These are phyloP conservation scores for Clavispora carvajalis DNA, from an alignment of 805 yeast genomes.

Conservation along the genomic window DNA sequence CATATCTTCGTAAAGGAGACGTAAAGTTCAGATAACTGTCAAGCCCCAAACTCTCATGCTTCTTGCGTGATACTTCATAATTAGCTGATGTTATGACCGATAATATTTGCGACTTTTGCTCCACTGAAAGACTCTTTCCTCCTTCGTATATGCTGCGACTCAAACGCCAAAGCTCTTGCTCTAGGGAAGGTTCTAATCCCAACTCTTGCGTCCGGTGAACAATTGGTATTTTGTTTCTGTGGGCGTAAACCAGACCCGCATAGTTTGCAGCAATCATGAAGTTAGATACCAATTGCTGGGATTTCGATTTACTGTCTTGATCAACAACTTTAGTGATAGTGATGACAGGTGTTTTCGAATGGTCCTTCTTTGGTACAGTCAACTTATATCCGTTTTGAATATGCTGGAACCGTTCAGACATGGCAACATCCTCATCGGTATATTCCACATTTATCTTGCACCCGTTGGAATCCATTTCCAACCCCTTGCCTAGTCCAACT, in stretches of 20 bases:
- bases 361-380: slow-evolving; percentile 2
- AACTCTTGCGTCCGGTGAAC: slow-evolving; percentile 40
- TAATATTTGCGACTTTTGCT: slow-evolving; percentile 39
- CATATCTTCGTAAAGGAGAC: slow-evolving; percentile 31
- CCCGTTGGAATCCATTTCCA: slow-evolving; percentile 14
- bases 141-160: slow-evolving; percentile 14
- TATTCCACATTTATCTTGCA: slow-evolving; percentile 14
- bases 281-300: slow-evolving; percentile 71
- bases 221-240: slow-evolving; percentile 43
- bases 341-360: slow-evolving; percentile 6
- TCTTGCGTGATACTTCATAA: slow-evolving; percentile 38
- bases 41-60: slow-evolving; percentile 64
- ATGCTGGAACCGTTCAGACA: slow-evolving; percentile 1
- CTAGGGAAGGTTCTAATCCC: slow-evolving; percentile 19
- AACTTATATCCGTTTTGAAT: slow-evolving; percentile 11
- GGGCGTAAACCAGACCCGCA: slow-evolving; percentile 48
- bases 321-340: slow-evolving; percentile 9
- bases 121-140: slow-evolving; percentile 21
- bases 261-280: slow-evolving; percentile 77
- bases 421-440: not conserved
- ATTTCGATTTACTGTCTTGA: slow-evolving; percentile 31
- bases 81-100: slow-evolving; percentile 50
- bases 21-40: slow-evolving; percentile 67
- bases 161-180: slow-evolving; percentile 20
- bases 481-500: slow-evolving; percentile 17